Evolutionary conservation across 306 rosid genomes (phyloP), one percentile per base, ranked within the genome.

Genomic region (Sechiopsis laciniata): DNA sequence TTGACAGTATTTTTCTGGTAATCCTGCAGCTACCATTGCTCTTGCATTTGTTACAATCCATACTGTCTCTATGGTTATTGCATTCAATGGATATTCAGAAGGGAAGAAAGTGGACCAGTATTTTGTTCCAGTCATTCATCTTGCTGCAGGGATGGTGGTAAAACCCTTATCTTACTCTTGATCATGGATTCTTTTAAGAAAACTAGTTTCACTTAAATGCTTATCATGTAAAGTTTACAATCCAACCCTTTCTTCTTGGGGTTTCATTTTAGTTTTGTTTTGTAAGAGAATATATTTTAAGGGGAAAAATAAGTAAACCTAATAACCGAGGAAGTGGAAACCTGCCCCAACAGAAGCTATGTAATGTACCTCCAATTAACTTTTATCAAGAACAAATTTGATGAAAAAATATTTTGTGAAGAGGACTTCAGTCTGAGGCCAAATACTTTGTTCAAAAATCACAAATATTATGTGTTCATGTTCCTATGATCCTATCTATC

Each of bases 111-210:
- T 90, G 81, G 96, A 93, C 78, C 84, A 77, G 74, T 72, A 85
- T 80, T 83, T 90, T 83, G 98, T 90, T 80, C 96, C 98, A 63
- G 32, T 77, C 21, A 86, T 84, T 81, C 96, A 93, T 77, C 78
- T 87, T 75, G 88, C 75, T 61, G 93, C 98, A 26, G 97, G 91
- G 55, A 73, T 87, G 91, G 79, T 74, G 98, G 98, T 93, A 86
- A 85, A 75, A 22, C 32, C 80, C 81, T 69, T 37, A 66, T 71
- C 80, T 74, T 65, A 59, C 65, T 73, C 72, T 17, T 22, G 70
- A 74, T 70, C 54, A 10, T 77, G 58, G 16, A 26, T 45, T 32
- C 37, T 56, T 1, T 9, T 42, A 11, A 64, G 26, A 62, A 32
- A 37, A n/a, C 16, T 64, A 17, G 51, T 26, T 64, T n/a, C 24